Evolutionary conservation across 78 protist genomes (phyloP).

Genomic region (Speleostelium caveatum): DNA sequence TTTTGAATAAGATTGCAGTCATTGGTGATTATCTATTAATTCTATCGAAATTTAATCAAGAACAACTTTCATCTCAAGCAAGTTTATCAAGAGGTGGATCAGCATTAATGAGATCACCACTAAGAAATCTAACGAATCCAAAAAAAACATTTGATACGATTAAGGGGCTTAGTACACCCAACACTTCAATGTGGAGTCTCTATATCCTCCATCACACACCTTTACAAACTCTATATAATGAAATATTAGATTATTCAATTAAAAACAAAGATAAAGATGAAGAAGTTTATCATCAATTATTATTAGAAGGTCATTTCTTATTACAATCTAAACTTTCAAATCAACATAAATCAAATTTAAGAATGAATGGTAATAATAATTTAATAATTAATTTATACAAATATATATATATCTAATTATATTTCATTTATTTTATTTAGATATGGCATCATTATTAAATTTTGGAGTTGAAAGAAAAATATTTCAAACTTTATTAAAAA

Average conservation of each 20-base stretch:
- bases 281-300: conserved; percentile 65
- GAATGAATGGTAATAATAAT: conserved; percentile 38
- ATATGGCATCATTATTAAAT: conserved; percentile 39
- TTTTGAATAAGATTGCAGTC: conserved; percentile 23
- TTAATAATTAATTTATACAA: background rate
- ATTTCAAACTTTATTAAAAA: conserved; percentile 29
- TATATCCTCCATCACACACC: conserved; percentile 69
- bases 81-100: background rate
- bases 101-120: conserved; percentile 28
- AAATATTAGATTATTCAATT: conserved; percentile 48
- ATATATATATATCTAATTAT: background rate
- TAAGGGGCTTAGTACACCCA: background rate
- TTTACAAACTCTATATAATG: conserved; percentile 44
- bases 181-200: background rate
- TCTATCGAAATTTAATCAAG: conserved; percentile 23
- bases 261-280: conserved; percentile 45
- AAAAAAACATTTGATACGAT: conserved; percentile 14
- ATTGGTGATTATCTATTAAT: conserved; percentile 53
- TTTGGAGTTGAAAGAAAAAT: conserved; percentile 60
- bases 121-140: conserved; percentile 35
- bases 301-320: conserved; percentile 63
- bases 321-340: conserved; percentile 60
- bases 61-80: background rate
- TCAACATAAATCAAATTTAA: conserved; percentile 31
- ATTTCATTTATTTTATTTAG: background rate